Evolutionary conservation across 2,329 filamentous ascomycete genomes (phyloP), one percentile per base, ranked within the genome.

Genomic region (Diaporthe eres): DNA sequence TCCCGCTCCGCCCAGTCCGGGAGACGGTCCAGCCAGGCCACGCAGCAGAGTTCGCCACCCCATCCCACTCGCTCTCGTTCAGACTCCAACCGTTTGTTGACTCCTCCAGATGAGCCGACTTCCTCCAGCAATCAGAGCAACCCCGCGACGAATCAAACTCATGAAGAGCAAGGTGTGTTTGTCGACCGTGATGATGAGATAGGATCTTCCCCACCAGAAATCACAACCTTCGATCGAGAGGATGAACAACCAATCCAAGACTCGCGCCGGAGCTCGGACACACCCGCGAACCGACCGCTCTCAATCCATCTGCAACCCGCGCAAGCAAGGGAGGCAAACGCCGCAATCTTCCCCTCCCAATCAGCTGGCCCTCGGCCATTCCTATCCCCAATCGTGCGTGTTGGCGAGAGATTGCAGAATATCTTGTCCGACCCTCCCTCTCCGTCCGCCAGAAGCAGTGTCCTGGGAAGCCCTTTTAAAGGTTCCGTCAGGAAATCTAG

Each of bases 401-500:
- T 87, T 37, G 90, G 90, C 4, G 85, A 88, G 65, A 89, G 87
- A 42, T 82, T 92, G 19, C 90, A 91, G 79, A 90, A 86, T 75
- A 88, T 92, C 51, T 90, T 90, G 15, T 91, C 90, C 0, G 90
- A 91, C 77, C 88, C 89, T 10, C 89, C 90, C 0, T 91, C 90
- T 0, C 90, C 90, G 1, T 87, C 88, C 70, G 85, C 82, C 9
- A 85, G 85, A n/a, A 88, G 89, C 58, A 85, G 85, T 47, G 86
- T 87, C 15, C 82, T 92, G 3, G 86, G 89, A 19, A 92, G 90
- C 74, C 90, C 90, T 0, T 92, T 92, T 77, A 85, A 87, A 71
- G 81, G 85, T 19, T 85, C 85, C 3, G 76, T 78, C 15, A 77
- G 80, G 47, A 82, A 82, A 72, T 82, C 81, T 22, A 82, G 80